These are phyloP conservation scores for Chaetoscypha palmicola DNA, from an alignment of 2,329 filamentous ascomycete species.

Conservation along the genomic window DNA sequence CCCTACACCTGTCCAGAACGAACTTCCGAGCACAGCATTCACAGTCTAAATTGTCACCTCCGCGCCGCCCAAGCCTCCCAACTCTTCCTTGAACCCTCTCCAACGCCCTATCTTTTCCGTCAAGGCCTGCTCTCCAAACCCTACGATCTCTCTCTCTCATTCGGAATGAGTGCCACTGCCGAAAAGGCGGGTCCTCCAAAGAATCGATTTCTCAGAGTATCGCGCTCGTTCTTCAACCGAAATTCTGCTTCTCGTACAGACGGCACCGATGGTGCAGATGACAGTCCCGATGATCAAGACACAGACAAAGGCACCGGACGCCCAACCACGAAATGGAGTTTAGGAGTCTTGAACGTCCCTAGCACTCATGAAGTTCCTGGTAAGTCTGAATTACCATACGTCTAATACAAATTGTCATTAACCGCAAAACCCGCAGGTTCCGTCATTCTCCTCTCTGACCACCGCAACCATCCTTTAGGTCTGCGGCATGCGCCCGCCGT, in stretches of 20 bases:
- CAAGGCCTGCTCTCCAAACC: neutral
- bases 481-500: constrained; percentile 49
- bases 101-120: neutral
- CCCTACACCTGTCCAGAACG: neutral
- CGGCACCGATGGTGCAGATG: constrained; percentile 9
- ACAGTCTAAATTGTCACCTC: neutral
- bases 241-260: constrained; percentile 15
- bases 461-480: constrained; percentile 53
- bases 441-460: constrained; percentile 47
- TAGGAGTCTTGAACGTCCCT: constrained; percentile 79
- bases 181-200: neutral
- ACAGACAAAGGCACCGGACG: neutral
- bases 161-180: neutral
- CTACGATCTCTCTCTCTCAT: neutral
- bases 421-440: constrained; percentile 38
- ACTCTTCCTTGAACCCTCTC: neutral
- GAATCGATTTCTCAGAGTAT: neutral
- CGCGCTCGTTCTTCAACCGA: constrained; percentile 20
- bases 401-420: neutral
- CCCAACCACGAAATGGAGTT: constrained; percentile 42
- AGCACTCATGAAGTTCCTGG: constrained; percentile 83
- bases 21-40: neutral
- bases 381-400: constrained; percentile 34
- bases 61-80: neutral
- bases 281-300: constrained; percentile 2